These are phyloP conservation scores for Botrytis pseudocinerea DNA, from an alignment of 2,329 filamentous ascomycete species.

Conservation along the genomic window DNA sequence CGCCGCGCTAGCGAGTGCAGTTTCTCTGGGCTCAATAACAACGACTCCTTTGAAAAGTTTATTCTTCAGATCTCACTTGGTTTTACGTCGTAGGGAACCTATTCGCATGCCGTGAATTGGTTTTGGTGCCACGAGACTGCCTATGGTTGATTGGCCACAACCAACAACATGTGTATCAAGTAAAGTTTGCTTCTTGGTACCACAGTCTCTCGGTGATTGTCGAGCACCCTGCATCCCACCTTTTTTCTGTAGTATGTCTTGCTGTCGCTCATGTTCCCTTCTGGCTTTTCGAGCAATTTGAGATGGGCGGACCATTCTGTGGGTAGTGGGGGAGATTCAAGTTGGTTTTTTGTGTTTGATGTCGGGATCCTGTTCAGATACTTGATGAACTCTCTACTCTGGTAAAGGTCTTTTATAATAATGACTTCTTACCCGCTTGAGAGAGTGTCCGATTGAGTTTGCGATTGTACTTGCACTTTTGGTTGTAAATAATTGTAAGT, in stretches of 20 bases:
- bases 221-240: background rate
- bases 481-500: background rate
- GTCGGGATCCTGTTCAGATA: background rate
- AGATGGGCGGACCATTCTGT: slow-evolving; percentile 23
- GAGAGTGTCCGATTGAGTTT: background rate
- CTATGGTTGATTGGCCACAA: slow-evolving; percentile 4
- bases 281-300: slow-evolving; percentile 20
- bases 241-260: slow-evolving; percentile 14
- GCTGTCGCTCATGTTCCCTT: slow-evolving; percentile 23
- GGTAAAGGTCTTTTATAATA: background rate
- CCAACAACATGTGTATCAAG: background rate
- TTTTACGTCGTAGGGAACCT: background rate
- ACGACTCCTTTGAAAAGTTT: slow-evolving; percentile 23
- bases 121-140: background rate
- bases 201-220: slow-evolving; percentile 1
- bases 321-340: background rate
- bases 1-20: slow-evolving; percentile 17
- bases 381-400: background rate
- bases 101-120: background rate
- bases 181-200: background rate
- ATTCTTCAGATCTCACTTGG: slow-evolving; percentile 16
- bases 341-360: background rate
- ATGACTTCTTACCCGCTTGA: background rate
- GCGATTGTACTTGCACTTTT: background rate
- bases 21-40: slow-evolving; percentile 17